Evolutionary conservation across 2,329 filamentous ascomycete species (phyloP).

Genomic region (Botrytis porri): DNA sequence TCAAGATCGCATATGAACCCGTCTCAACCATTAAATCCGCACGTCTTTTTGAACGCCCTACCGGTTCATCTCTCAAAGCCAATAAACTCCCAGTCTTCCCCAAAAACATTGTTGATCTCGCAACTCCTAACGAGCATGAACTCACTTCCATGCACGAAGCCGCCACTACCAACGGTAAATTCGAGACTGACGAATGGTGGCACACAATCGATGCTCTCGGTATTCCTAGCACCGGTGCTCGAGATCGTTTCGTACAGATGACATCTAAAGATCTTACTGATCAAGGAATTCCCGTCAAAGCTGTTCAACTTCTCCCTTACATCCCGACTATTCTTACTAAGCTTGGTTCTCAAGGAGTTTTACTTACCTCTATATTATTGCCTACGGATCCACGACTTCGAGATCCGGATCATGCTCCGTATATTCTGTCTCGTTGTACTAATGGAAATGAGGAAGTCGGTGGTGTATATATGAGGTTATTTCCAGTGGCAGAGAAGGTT

Average conservation of each 20-base stretch:
- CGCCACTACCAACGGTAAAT: slow-evolving; percentile 63
- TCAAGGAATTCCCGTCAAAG: slow-evolving; percentile 77
- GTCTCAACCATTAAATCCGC: slow-evolving; percentile 78
- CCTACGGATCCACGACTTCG: slow-evolving; percentile 66
- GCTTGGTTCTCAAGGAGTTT: slow-evolving; percentile 59
- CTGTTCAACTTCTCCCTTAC: slow-evolving; percentile 81
- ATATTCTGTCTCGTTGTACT: slow-evolving; percentile 65
- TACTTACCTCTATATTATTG: slow-evolving; percentile 69
- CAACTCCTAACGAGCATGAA: slow-evolving; percentile 82
- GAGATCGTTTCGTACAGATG: slow-evolving; percentile 68
- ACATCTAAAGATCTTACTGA: slow-evolving; percentile 68
- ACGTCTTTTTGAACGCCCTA: slow-evolving; percentile 53
- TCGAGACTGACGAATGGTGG: slow-evolving; percentile 76
- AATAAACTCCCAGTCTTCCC: slow-evolving; percentile 58
- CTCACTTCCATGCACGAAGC: slow-evolving; percentile 73
- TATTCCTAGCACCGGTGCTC: slow-evolving; percentile 64
- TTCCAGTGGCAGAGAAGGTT: slow-evolving; percentile 61
- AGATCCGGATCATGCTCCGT: slow-evolving; percentile 60
- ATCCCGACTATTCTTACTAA: slow-evolving; percentile 84
- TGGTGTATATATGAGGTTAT: slow-evolving; percentile 77
- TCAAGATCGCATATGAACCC: slow-evolving; percentile 77
- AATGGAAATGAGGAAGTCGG: slow-evolving; percentile 55
- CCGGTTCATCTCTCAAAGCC: slow-evolving; percentile 53
- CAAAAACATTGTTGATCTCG: slow-evolving; percentile 63
- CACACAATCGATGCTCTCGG: slow-evolving; percentile 73